phyloP scores from a whole-genome alignment of 2,329 filamentous ascomycete species.

The Madurella fahalii region DNA sequence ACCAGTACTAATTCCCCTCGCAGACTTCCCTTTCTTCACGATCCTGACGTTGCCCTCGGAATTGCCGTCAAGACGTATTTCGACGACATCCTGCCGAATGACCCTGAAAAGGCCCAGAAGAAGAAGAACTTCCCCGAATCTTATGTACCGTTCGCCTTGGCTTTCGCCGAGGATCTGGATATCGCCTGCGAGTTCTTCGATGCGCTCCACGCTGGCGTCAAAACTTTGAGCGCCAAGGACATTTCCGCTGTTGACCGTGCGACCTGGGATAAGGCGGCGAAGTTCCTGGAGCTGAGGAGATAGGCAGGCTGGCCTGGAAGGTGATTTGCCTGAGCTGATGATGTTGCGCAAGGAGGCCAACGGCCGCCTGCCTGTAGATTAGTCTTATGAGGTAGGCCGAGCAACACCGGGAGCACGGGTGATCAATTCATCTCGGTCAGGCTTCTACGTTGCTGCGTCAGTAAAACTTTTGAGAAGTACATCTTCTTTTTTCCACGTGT shows the following conservation, averaged over 20 bases:
- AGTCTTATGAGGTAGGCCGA: too few relatives aligned
- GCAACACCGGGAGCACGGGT: too few relatives aligned
- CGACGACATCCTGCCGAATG: conserved; percentile 54
- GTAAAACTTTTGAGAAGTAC: not conserved
- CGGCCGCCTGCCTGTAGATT: too few relatives aligned
- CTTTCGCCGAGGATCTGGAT: conserved; percentile 57
- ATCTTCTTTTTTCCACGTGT: too few relatives aligned
- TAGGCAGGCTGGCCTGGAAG: conserved; percentile 10
- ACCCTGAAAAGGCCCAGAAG: conserved; percentile 40
- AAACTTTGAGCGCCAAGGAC: conserved; percentile 47
- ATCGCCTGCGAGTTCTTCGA: conserved; percentile 56
- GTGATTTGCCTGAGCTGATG: not conserved
- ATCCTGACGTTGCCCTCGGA: conserved; percentile 70
- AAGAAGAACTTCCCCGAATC: conserved; percentile 48
- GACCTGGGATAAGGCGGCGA: conserved; percentile 52
- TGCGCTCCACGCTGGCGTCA: conserved; percentile 54
- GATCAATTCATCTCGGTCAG: too few relatives aligned
- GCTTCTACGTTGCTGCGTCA: not conserved
- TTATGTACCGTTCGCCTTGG: conserved; percentile 56
- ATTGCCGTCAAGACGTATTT: conserved; percentile 77
- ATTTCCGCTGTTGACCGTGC: conserved; percentile 44
- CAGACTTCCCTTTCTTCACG: conserved; percentile 27
- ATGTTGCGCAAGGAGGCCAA: not conserved
- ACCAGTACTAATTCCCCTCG: conserved; percentile 9
- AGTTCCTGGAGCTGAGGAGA: conserved; percentile 45